These are phyloP conservation scores for Venturia pyrina DNA, from an alignment of 2,329 filamentous ascomycete genomes.

Conservation along the genomic window DNA sequence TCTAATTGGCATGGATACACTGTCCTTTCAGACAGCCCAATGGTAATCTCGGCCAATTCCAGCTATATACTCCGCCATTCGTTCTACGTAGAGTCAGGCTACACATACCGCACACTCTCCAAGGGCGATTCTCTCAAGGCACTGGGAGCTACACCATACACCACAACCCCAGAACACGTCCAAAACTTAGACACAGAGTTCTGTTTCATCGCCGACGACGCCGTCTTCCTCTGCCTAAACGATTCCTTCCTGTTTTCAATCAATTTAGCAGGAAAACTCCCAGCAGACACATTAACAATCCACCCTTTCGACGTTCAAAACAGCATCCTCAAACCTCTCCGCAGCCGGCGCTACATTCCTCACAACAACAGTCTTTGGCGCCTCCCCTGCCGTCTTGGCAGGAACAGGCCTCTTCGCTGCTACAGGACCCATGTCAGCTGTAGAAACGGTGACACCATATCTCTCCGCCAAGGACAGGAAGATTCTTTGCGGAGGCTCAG, in stretches of 20 bases:
- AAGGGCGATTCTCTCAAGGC: constrained; percentile 29
- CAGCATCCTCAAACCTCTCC: constrained; percentile 21
- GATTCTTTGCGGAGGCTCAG: constrained; percentile 34
- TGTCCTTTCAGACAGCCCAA: too few relatives aligned
- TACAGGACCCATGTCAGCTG: constrained; percentile 30
- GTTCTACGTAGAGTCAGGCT: constrained; percentile 16
- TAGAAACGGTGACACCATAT: constrained; percentile 28
- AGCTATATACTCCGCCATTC: too few relatives aligned
- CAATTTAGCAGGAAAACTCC: constrained; percentile 23
- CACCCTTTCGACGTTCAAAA: neutral
- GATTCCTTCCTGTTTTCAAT: constrained; percentile 18
- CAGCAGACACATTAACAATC: neutral
- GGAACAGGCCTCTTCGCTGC: constrained; percentile 39
- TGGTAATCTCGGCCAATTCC: too few relatives aligned
- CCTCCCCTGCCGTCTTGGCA: constrained; percentile 37
- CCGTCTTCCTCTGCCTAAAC: constrained; percentile 26
- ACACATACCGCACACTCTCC: constrained; percentile 39
- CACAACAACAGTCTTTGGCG: constrained; percentile 41
- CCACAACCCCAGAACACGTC: constrained; percentile 17
- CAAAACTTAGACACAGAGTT: constrained; percentile 20
- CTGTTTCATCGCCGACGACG: constrained; percentile 35
- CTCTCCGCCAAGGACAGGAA: constrained; percentile 33
- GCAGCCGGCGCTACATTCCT: constrained; percentile 29
- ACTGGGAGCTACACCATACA: constrained; percentile 17
- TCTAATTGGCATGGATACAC: too few relatives aligned